Evolutionary conservation across 225 moss, liverwort and hornwort genomes (phyloP).

Genomic region (Thuidium tamariscinum): DNA sequence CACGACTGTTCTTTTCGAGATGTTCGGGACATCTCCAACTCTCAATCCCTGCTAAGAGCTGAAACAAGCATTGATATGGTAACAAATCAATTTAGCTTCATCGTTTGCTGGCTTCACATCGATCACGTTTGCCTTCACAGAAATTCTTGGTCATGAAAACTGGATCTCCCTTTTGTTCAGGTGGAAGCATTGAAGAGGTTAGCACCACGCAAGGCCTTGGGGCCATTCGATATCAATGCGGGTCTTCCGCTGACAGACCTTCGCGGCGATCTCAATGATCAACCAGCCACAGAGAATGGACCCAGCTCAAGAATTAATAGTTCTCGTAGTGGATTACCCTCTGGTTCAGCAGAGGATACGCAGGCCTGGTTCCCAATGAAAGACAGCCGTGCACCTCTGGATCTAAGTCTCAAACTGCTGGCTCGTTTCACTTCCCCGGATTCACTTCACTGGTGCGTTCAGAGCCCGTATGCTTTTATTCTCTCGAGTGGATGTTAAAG

Average conservation of each 20-base stretch:
- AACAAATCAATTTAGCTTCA: background rate
- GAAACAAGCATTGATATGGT: constrained; percentile 56
- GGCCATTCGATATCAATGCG: constrained; percentile 13
- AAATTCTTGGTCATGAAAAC: background rate
- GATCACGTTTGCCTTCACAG: background rate
- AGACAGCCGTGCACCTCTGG: constrained; percentile 46
- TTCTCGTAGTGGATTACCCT: constrained; percentile 6
- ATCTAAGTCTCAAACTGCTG: constrained; percentile 72
- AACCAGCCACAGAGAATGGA: background rate
- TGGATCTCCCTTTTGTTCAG: constrained; percentile 12
- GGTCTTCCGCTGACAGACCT: constrained; percentile 3
- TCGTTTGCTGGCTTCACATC: background rate
- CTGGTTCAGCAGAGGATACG: constrained; percentile 6
- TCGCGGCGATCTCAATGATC: background rate
- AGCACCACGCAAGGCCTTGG: constrained; percentile 50
- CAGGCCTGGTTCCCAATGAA: constrained; percentile 19
- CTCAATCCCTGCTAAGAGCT: constrained; percentile 24
- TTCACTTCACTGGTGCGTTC: constrained; percentile 76
- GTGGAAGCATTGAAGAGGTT: constrained; percentile 73
- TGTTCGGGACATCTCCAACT: constrained; percentile 43
- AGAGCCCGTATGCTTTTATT: background rate
- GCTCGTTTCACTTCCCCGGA: constrained; percentile 64
- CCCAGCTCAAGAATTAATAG: background rate
- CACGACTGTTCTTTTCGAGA: constrained; percentile 40
- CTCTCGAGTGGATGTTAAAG: background rate